Percentiles rank a stretch among this genome's conserved stretches.
Conservation (phyloP, 2,329 filamentous ascomycete species). For the Cladosporium cucumerinum region DNA sequence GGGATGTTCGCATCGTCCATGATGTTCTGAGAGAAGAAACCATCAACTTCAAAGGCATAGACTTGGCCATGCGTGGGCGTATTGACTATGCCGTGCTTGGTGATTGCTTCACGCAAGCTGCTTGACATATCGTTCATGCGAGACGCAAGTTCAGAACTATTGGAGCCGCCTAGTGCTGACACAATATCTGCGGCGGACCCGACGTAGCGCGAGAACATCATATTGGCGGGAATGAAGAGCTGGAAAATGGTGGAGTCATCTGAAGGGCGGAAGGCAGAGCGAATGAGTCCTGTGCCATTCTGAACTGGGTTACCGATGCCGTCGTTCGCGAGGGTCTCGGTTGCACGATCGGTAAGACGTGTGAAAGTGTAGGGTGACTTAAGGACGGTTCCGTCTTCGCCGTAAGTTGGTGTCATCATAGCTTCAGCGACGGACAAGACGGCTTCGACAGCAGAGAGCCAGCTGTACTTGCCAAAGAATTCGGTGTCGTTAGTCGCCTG, state of each 20-base stretch:
- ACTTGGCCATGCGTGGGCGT: conserved; percentile 39
- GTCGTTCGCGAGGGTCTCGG: conserved; percentile 53
- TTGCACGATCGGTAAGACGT: conserved; percentile 43
- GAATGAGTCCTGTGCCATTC: conserved; percentile 48
- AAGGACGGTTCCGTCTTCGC: conserved; percentile 43
- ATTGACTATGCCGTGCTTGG: conserved; percentile 42
- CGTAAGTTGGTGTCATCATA: conserved; percentile 49
- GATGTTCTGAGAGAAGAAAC: conserved; percentile 49
- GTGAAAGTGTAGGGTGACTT: conserved; percentile 46
- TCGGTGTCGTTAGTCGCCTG: conserved; percentile 45
- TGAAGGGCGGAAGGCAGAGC: conserved; percentile 49
- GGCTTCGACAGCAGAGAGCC: conserved; percentile 45
- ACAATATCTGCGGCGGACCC: conserved; percentile 52
- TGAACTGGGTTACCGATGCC: conserved; percentile 50
- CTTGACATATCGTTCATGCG: conserved; percentile 57
- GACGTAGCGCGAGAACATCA: conserved; percentile 71
- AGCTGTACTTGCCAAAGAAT: conserved; percentile 50
- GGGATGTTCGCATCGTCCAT: conserved; percentile 75
- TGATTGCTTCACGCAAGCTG: conserved; percentile 43
- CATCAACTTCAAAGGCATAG: conserved; percentile 50
- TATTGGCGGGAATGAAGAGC: conserved; percentile 52
- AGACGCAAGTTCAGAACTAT: conserved; percentile 47
- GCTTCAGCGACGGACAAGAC: conserved; percentile 45
- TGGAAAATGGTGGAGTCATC: conserved; percentile 52
- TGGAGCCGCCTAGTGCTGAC: conserved; percentile 46